Conservation (phyloP, 73 alveolate genomes). For the Tetrahymena elliotti region DNA sequence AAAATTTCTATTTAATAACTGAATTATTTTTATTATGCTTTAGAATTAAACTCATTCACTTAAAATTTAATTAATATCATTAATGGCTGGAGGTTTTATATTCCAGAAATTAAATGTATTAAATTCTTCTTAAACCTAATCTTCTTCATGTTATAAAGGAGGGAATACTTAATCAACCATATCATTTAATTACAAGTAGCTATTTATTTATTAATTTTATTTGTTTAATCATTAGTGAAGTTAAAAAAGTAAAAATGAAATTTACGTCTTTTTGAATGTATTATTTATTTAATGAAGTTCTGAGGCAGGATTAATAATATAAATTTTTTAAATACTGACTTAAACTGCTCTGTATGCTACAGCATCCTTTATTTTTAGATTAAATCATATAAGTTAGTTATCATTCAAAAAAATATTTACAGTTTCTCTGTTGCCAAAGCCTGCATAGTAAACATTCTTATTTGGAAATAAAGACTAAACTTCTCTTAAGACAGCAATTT, state of each 20-base stretch:
- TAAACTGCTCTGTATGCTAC: constrained; percentile 87
- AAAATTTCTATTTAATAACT: not conserved
- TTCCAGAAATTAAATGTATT: not conserved
- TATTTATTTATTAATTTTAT: not conserved
- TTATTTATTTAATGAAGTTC: not conserved
- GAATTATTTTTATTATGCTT: not conserved
- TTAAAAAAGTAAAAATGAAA: not conserved
- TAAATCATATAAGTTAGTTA: too few relatives aligned
- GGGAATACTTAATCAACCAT: not conserved
- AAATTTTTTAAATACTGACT: constrained; percentile 65
- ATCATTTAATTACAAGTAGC: not conserved
- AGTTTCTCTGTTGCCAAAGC: constrained; percentile 95
- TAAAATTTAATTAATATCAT: not conserved
- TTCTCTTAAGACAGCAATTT: constrained; percentile 81
- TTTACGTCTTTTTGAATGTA: not conserved
- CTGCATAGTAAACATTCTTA: constrained; percentile 84
- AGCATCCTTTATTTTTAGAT: constrained; percentile 62
- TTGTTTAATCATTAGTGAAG: not conserved
- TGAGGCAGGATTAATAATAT: constrained; percentile 61
- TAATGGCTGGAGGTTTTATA: not conserved
- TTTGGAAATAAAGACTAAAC: constrained; percentile 79
- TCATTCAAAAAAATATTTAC: not conserved
- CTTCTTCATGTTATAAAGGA: not conserved
- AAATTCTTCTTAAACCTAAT: not conserved
- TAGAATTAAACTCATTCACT: not conserved